phyloP scores from a whole-genome alignment of 2,329 filamentous ascomycete genomes.

The Trichoderma polysporum region DNA sequence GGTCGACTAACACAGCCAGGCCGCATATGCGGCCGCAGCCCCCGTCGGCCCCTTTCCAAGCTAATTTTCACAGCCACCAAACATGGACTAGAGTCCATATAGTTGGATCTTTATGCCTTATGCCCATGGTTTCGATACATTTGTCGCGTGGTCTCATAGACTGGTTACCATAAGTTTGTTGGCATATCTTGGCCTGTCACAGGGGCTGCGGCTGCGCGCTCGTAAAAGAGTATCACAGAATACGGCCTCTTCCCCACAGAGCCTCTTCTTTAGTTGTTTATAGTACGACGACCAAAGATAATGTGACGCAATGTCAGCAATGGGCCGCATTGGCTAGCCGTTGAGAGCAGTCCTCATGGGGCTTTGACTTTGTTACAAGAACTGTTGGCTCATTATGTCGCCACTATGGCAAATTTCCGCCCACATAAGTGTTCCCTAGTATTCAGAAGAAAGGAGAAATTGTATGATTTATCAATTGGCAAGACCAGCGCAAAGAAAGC shows the following conservation, averaged over 20 bases:
- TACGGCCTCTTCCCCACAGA: neutral
- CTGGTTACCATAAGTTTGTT: neutral
- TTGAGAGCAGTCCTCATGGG: neutral
- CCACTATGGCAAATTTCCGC: too few relatives aligned
- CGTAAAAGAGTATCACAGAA: neutral
- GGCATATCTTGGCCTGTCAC: neutral
- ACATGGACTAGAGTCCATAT: neutral
- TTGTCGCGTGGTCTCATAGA: neutral
- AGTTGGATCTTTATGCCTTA: neutral
- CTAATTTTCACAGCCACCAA: slow-evolving; percentile 19
- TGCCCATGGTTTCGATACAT: neutral
- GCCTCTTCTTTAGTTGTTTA: neutral
- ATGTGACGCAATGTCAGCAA: slow-evolving; percentile 24
- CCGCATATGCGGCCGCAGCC: slow-evolving; percentile 31
- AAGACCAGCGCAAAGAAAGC: neutral
- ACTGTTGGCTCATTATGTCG: neutral
- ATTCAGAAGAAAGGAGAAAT: neutral
- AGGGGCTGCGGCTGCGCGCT: neutral
- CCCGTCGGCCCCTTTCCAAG: slow-evolving; percentile 12
- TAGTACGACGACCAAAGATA: neutral
- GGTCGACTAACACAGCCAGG: slow-evolving; percentile 25
- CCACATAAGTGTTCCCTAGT: neutral
- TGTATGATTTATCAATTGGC: neutral
- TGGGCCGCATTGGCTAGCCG: slow-evolving; percentile 20
- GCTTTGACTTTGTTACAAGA: neutral